Conservation (phyloP, 345 rosid species). For the Noccaea bulbosa region DNA sequence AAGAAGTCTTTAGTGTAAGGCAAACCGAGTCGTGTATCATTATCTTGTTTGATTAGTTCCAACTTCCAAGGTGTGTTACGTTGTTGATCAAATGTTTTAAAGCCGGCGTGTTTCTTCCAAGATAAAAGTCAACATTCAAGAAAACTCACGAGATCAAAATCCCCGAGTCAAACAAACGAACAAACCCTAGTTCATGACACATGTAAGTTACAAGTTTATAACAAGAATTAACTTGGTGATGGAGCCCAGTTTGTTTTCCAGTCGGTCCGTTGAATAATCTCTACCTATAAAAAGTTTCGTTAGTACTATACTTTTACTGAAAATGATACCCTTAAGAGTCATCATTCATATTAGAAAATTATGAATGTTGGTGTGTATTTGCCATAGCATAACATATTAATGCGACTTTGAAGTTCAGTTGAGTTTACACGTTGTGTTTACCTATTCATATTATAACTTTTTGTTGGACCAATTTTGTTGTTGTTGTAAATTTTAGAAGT, state of each 20-base stretch:
- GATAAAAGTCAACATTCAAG: slow-evolving; percentile 35
- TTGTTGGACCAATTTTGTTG: background rate
- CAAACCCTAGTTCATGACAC: background rate
- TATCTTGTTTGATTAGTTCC: slow-evolving; percentile 31
- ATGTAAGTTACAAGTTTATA: background rate
- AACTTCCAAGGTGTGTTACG: background rate
- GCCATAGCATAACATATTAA: background rate
- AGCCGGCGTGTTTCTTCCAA: slow-evolving; percentile 13
- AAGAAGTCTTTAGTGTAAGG: slow-evolving; percentile 19
- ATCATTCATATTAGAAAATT: background rate
- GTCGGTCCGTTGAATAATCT: background rate
- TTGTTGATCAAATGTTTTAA: slow-evolving; percentile 13
- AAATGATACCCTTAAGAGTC: background rate
- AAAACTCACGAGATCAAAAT: slow-evolving; percentile 17
- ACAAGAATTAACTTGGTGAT: background rate
- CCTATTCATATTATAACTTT: background rate
- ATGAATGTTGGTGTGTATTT: background rate
- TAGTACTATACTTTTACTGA: slow-evolving; percentile 11
- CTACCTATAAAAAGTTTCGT: background rate
- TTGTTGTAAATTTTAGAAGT: background rate
- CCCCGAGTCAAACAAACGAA: slow-evolving; percentile 20
- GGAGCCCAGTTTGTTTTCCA: background rate
- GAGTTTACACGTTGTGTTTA: background rate
- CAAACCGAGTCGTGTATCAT: slow-evolving; percentile 21
- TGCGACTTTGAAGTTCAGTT: background rate